phyloP scores from a whole-genome alignment of 441 rosid species.

The Syzygium malaccense region DNA sequence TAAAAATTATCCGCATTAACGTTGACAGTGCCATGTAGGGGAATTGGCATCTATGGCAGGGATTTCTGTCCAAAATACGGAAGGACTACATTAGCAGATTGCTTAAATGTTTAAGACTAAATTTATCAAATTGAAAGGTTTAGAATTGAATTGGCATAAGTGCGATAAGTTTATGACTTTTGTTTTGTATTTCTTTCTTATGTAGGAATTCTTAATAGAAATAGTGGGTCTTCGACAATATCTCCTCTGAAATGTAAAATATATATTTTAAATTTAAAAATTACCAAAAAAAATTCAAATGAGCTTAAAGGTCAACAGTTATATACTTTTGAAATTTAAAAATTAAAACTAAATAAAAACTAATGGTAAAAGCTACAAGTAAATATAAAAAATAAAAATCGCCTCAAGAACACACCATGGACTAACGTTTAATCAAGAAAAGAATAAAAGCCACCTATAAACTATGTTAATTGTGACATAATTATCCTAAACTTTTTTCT shows the following conservation, averaged over 20 bases:
- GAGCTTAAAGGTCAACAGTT: background rate
- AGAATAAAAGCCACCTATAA: background rate
- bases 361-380: background rate
- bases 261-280: background rate
- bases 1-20: no score
- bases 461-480: no score
- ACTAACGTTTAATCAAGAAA: background rate
- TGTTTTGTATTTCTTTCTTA: background rate
- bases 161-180: background rate
- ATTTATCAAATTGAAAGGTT: background rate
- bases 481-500: no score
- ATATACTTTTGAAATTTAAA: background rate
- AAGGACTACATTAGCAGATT: background rate
- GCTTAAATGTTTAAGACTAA: rapidly evolving
- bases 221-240: background rate
- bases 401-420: background rate
- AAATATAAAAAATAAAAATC: background rate
- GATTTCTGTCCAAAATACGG: background rate
- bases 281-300: background rate
- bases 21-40: background rate
- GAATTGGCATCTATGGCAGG: background rate
- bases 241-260: background rate
- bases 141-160: no score
- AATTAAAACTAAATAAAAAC: background rate
- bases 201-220: background rate